Evolutionary conservation across 1,284 basidiomycete species (phyloP).

Genomic region (Anthracocystis panici-leucophaei): DNA sequence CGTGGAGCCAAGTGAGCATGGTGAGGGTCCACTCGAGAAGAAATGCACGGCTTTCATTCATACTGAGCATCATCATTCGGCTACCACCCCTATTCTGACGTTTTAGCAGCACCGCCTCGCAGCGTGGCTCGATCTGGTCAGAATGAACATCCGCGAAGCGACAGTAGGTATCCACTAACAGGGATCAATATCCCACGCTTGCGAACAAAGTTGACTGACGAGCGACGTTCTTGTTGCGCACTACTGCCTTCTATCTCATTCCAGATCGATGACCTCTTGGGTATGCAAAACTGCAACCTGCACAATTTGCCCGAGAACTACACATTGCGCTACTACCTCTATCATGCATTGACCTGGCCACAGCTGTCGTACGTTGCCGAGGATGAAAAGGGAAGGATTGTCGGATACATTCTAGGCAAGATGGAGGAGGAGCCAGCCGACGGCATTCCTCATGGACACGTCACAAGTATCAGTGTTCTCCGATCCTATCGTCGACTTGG

Average conservation of each 20-base stretch:
- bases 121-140: background rate
- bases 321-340: conserved; percentile 75
- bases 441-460: conserved; percentile 69
- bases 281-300: conserved; percentile 69
- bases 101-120: background rate
- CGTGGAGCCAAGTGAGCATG: background rate
- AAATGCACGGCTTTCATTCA: background rate
- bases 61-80: background rate
- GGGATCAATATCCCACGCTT: background rate
- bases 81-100: background rate
- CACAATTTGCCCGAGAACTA: conserved; percentile 69
- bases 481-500: conserved; percentile 66
- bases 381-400: conserved; percentile 86
- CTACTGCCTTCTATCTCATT: background rate
- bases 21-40: conserved; percentile 8
- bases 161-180: conserved; percentile 5
- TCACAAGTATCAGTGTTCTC: conserved; percentile 67
- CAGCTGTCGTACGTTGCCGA: conserved; percentile 94
- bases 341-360: conserved; percentile 91
- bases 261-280: conserved; percentile 65
- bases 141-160: conserved; percentile 41
- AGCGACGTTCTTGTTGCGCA: background rate
- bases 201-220: background rate
- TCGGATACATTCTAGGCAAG: conserved; percentile 94
- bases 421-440: conserved; percentile 75